phyloP scores from a whole-genome alignment of 768 basidiomycete genomes.

The Leucocoprinus sp. region DNA sequence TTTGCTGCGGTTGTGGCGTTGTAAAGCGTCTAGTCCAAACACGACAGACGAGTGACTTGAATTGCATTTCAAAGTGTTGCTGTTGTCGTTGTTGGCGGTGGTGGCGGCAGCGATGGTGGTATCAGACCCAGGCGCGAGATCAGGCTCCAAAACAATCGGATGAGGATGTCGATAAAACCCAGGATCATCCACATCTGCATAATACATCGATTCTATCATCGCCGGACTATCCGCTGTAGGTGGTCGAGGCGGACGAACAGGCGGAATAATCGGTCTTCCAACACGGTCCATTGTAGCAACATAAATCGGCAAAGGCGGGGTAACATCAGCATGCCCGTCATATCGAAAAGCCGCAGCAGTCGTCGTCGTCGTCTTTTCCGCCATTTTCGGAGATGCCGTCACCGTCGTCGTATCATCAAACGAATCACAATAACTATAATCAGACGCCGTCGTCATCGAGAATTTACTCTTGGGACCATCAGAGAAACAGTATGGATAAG shows the following conservation, averaged over 20 bases:
- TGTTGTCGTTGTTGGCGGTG: neutral
- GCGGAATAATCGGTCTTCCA: neutral
- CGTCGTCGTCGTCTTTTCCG: slow-evolving; percentile 1
- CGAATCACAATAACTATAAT: slow-evolving; percentile 8
- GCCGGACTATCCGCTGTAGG: slow-evolving; percentile 13
- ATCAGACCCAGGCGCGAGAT: neutral
- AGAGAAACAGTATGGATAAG: neutral
- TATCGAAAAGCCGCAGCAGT: neutral
- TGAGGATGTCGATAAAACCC: slow-evolving; percentile 5
- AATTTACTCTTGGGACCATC: slow-evolving; percentile 9
- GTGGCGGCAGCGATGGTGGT: neutral
- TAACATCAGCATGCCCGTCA: neutral
- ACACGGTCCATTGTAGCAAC: neutral
- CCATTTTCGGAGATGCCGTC: slow-evolving; percentile 6
- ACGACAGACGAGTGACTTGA: neutral
- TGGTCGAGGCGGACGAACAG: slow-evolving; percentile 12
- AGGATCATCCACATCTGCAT: slow-evolving; percentile 5
- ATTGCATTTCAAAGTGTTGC: neutral
- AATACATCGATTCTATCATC: slow-evolving; percentile 5
- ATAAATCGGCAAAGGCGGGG: neutral
- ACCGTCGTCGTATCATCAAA: slow-evolving; percentile 6
- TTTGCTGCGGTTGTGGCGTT: slow-evolving; percentile 1
- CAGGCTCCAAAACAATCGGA: slow-evolving; percentile 1
- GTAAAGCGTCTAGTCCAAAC: neutral
- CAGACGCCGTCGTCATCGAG: slow-evolving; percentile 11